phyloP scores from a whole-genome alignment of 805 yeast genomes.

The Metschnikowia bowlesiae region DNA sequence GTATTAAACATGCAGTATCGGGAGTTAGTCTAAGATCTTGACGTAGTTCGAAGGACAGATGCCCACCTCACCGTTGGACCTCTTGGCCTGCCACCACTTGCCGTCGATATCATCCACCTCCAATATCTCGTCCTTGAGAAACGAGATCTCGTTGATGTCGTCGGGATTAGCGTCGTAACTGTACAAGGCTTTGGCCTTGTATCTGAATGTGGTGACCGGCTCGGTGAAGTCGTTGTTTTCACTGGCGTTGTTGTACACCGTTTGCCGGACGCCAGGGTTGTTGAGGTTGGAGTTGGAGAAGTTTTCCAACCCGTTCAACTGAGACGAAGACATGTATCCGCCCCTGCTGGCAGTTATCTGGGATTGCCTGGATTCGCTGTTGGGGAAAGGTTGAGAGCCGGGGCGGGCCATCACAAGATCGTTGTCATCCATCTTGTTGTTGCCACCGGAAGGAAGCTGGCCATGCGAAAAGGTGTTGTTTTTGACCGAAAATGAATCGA shows the following conservation, averaged over 20 bases:
- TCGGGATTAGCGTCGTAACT: constrained; percentile 86
- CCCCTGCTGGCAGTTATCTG: constrained; percentile 29
- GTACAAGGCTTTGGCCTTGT: constrained; percentile 82
- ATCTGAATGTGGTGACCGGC: constrained; percentile 50
- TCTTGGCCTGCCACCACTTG: constrained; percentile 97
- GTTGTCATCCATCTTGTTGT: constrained; percentile 20
- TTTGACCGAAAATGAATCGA: constrained; percentile 74
- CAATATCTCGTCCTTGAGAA: constrained; percentile 84
- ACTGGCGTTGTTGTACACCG: constrained; percentile 12
- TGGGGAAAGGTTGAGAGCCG: constrained; percentile 24
- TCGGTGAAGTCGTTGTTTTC: constrained; percentile 20
- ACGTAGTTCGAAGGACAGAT: constrained; percentile 95
- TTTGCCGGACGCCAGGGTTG: constrained; percentile 19
- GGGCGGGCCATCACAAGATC: constrained; percentile 19
- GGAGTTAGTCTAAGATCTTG: constrained; percentile 50
- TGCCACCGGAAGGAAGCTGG: constrained; percentile 25
- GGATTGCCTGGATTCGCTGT: constrained; percentile 32
- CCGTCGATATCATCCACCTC: constrained; percentile 91
- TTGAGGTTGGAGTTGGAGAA: constrained; percentile 37
- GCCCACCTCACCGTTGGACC: constrained; percentile 87
- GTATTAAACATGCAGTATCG: background rate
- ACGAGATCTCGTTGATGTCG: constrained; percentile 89
- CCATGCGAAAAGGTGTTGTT: constrained; percentile 35
- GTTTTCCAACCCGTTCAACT: constrained; percentile 60
- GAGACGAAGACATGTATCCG: constrained; percentile 49